Evolutionary conservation across 768 basidiomycete genomes (phyloP).

Genomic region (Kwoniella mangroviensis): DNA sequence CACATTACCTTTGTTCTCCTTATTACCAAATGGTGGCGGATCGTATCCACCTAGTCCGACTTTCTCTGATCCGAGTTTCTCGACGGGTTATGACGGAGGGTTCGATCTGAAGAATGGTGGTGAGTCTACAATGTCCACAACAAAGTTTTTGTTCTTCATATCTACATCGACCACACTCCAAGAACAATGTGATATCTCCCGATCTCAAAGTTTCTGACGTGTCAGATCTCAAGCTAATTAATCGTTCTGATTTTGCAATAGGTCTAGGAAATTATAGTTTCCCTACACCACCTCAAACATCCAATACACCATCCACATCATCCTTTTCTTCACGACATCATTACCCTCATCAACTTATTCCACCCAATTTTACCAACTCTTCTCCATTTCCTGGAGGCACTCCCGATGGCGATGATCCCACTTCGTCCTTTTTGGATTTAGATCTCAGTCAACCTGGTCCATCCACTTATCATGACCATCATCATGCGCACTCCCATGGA

Average conservation of each 20-base stretch:
- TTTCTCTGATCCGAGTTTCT: constrained; percentile 22
- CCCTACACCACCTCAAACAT: constrained; percentile 29
- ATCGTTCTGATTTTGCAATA: background rate
- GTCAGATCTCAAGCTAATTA: background rate
- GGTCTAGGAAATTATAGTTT: constrained; percentile 24
- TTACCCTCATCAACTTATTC: constrained; percentile 15
- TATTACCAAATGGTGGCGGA: constrained; percentile 16
- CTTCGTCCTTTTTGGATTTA: constrained; percentile 26
- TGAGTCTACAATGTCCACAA: background rate
- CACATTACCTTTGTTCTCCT: constrained; percentile 33
- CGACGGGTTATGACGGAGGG: constrained; percentile 7
- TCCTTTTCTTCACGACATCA: constrained; percentile 14
- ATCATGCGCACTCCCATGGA: background rate
- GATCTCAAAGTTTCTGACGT: background rate
- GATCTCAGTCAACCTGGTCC: constrained; percentile 34
- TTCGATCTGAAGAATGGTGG: constrained; percentile 15
- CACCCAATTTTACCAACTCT: constrained; percentile 17
- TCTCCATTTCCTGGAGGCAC: constrained; percentile 14
- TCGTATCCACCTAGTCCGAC: constrained; percentile 26
- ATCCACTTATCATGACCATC: constrained; percentile 22
- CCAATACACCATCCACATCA: constrained; percentile 17
- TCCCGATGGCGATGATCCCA: constrained; percentile 26
- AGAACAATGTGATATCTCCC: background rate
- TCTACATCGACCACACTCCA: background rate
- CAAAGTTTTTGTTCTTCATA: background rate